phyloP scores from a whole-genome alignment of 345 rosid genomes.

The Erodium maritimum region DNA sequence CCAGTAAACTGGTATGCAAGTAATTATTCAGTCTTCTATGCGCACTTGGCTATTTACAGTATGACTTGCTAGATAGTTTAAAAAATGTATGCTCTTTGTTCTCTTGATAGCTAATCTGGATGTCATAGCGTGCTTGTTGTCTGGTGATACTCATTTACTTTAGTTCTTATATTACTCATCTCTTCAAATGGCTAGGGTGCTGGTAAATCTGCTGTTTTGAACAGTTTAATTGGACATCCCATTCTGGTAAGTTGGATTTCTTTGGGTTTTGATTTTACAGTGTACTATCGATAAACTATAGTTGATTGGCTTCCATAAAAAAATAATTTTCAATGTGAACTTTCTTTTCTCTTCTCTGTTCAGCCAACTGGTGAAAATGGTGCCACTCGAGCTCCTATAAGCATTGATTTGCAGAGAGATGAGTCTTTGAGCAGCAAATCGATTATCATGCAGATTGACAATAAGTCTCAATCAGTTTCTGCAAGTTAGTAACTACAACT shows the following conservation, averaged over 20 bases:
- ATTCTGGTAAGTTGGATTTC: slow-evolving; percentile 51
- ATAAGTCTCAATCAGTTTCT: slow-evolving; percentile 75
- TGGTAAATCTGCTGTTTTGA: slow-evolving; percentile 91
- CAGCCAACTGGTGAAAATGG: slow-evolving; percentile 99
- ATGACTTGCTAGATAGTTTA: not conserved
- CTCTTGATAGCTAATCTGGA: not conserved
- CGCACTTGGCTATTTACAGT: too few relatives aligned
- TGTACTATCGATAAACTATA: not conserved
- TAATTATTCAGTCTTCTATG: too few relatives aligned
- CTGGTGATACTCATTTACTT: not conserved
- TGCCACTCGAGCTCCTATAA: slow-evolving; percentile 87
- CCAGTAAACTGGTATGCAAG: too few relatives aligned
- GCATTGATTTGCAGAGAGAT: slow-evolving; percentile 64
- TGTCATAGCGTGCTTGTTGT: not conserved
- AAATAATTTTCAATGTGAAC: not conserved
- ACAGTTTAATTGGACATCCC: slow-evolving; percentile 87
- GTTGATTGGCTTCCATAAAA: not conserved
- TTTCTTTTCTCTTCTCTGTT: slow-evolving; percentile 6
- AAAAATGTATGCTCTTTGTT: too few relatives aligned
- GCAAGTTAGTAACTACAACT: slow-evolving; percentile 44
- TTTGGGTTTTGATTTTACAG: not conserved
- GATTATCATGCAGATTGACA: slow-evolving; percentile 80
- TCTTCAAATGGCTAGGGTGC: slow-evolving; percentile 43
- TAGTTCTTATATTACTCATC: not conserved
- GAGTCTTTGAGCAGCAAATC: slow-evolving; percentile 69